These are phyloP conservation scores for Pythium dissimile DNA, from an alignment of 352 stramenopile species.

Conservation along the genomic window DNA sequence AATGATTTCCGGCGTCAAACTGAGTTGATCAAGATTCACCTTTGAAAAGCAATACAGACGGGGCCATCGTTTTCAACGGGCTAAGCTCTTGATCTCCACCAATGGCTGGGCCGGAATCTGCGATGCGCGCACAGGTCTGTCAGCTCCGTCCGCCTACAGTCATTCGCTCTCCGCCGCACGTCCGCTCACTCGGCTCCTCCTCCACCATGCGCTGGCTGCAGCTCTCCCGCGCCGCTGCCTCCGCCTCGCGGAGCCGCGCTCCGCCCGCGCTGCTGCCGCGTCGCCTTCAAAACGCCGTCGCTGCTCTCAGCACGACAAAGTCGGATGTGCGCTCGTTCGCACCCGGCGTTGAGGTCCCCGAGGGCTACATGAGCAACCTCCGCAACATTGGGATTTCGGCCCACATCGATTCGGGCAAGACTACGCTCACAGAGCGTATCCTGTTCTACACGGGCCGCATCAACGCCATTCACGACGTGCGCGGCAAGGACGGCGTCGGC, in stretches of 20 bases:
- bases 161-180: not conserved
- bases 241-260: conserved; percentile 16
- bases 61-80: conserved; percentile 15
- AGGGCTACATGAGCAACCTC: conserved; percentile 81
- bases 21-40: conserved; percentile 33
- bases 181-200: not conserved
- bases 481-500: conserved; percentile 96
- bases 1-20: conserved; percentile 37
- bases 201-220: conserved; percentile 57
- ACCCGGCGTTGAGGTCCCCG: conserved; percentile 37
- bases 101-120: conserved; percentile 21
- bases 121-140: conserved; percentile 10
- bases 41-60: not conserved
- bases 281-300: conserved; percentile 10
- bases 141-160: too few relatives aligned
- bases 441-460: conserved; percentile 99
- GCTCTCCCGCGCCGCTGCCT: conserved; percentile 37
- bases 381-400: conserved; percentile 96
- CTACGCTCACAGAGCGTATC: conserved; percentile 99
- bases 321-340: conserved; percentile 39
- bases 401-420: conserved; percentile 99
- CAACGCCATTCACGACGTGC: conserved; percentile 95
- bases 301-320: conserved; percentile 11
- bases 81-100: conserved; percentile 19
- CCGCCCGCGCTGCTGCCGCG: conserved; percentile 23